Evolutionary conservation across 345 rosid genomes (phyloP), one percentile per base, ranked within the genome.

Genomic region (Moringa oleifera): DNA sequence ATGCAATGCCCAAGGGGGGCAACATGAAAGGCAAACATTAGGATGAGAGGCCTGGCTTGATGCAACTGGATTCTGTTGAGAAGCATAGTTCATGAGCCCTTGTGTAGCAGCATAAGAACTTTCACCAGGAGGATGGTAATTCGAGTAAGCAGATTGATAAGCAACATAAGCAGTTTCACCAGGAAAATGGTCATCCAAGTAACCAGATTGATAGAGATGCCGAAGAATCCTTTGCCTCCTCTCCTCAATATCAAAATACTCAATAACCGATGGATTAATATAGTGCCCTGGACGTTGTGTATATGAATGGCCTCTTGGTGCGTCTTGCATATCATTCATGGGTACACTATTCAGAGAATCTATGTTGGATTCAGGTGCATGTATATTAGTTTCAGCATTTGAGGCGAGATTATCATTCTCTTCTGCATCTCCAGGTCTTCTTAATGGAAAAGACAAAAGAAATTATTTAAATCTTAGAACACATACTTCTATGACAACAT

Each of bases 231-330:
- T 57, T 66, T 79, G 85, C 69, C 79, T 79, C 80, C 78, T 77
- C 59, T 79, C 86, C 68, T 86, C 91, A 16, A 86, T 63, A 67
- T 81, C 89, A 66, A 83, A 79, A 68, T 86, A 86, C 67, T 81
- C 71, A n/a, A n/a, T 55, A 11, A 83, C 78, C 45, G 83, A 65
- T 64, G 64, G 73, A 60, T 83, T 79, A 67, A n/a, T n/a, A n/a
- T 79, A 79, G 54, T 70, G 83, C 49, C 79, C 78, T 7, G 67
- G 11, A 25, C 57, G 71, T 61, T 75, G 80, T 52, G 64, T 31
- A 59, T 64, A 47, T 0, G 62, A 64, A 72, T 41, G 58, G 47
- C 23, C 72, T 23, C 52, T 49, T 20, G 24, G 41, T 6, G 68
- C 57, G 49, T 65, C 71, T 51, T 60, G 71, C 18, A 8, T 57